Conservation (phyloP, 305 asterid genomes). For the Nicotiana rustica region DNA sequence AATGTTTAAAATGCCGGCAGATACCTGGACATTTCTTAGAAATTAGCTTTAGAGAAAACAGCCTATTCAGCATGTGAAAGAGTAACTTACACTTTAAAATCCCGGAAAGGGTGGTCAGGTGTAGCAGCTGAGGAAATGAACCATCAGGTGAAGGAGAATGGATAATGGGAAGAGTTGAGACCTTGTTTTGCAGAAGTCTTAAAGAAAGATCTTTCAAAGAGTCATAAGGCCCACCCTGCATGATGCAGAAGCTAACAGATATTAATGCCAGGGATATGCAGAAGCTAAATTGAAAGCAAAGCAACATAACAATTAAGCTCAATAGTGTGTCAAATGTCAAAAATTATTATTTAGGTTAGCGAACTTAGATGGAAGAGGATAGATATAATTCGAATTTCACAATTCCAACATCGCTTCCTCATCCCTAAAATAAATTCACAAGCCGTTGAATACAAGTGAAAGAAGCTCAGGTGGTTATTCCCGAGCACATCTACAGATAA, state of each 20-base stretch:
- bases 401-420: not conserved
- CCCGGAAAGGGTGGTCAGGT: constrained; percentile 70
- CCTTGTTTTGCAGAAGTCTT: constrained; percentile 66
- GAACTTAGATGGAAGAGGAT: not conserved
- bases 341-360: not conserved
- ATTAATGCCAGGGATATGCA: constrained; percentile 22
- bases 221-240: constrained; percentile 72
- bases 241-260: constrained; percentile 25
- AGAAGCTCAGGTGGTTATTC: not conserved
- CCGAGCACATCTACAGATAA: not conserved
- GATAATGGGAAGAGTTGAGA: constrained; percentile 65
- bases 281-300: constrained; percentile 29
- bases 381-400: not conserved
- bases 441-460: not conserved
- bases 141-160: constrained; percentile 70
- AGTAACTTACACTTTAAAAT: constrained; percentile 66
- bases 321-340: not conserved
- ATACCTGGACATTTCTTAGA: constrained; percentile 53
- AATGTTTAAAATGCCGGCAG: constrained; percentile 76
- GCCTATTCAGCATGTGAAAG: constrained; percentile 9
- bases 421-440: constrained; percentile 12
- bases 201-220: constrained; percentile 66
- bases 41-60: constrained; percentile 33
- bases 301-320: constrained; percentile 10
- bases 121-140: constrained; percentile 71